These are phyloP conservation scores for Omphalea diandra DNA, from an alignment of 441 rosid genomes.

Conservation along the genomic window DNA sequence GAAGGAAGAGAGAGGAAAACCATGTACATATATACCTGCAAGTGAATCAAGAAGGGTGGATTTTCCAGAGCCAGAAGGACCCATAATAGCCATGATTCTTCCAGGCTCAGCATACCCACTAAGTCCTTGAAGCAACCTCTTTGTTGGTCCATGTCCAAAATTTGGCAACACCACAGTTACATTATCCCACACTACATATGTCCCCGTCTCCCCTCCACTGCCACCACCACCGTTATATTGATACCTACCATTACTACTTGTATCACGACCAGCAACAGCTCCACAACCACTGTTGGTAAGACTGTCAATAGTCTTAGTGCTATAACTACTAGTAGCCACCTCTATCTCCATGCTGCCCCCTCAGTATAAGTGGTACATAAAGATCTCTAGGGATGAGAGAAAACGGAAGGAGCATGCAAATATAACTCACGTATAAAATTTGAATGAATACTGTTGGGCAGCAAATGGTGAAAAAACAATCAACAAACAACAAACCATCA, in stretches of 20 bases:
- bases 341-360: constrained; percentile 50
- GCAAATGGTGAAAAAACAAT: constrained; percentile 25
- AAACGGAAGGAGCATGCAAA: not conserved
- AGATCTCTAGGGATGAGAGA: not conserved
- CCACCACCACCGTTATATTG: not conserved
- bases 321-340: constrained; percentile 33
- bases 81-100: constrained; percentile 95
- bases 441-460: not conserved
- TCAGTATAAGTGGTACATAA: not conserved
- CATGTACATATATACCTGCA: constrained; percentile 43
- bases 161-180: constrained; percentile 72
- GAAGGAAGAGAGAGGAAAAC: not conserved
- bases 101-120: constrained; percentile 88
- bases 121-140: constrained; percentile 79
- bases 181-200: constrained; percentile 78
- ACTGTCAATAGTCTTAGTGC: not conserved
- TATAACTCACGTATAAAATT: not conserved
- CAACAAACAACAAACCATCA: constrained; percentile 52
- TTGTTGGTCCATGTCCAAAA: constrained; percentile 67
- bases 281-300: not conserved
- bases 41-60: constrained; percentile 85
- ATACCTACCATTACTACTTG: not conserved
- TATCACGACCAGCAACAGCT: constrained; percentile 12
- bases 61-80: constrained; percentile 97
- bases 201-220: constrained; percentile 27